Evolutionary conservation across 352 stramenopile genomes (phyloP), one percentile per base, ranked within the genome.

Genomic region (Hyaloperonospora brassicae): DNA sequence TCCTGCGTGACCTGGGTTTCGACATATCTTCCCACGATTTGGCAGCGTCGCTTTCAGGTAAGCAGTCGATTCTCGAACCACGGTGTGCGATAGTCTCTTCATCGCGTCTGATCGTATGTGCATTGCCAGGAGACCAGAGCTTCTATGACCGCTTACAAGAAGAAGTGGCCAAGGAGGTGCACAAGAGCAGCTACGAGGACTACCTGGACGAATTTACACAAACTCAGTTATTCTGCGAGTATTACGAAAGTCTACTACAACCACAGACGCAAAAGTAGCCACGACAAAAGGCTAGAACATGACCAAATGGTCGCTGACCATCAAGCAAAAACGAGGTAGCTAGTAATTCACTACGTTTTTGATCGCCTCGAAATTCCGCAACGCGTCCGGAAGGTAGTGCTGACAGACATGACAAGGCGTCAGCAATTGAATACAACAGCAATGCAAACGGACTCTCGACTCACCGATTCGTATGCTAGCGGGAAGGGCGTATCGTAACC

Each of bases 401-500:
- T 86, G 44, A 31, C 53, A 50, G 5, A 44, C 35, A 54, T 10
- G 2, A 24, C 6, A 59, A 51, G 17, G 2, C 14, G 40, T 53
- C 31, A 59, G 41, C 34, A 5, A 52, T 30, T 34, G 27, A 34
- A 4, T 34, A 34, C 4, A 34, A 34, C 4, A 34, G 27, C 27
- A 8, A 34, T 34, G 8, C 4, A 34, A 34, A 17, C 17, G 17
- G 0, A 34, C 27, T 34, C 27, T 12, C 11, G 36, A 54, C 49
- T 62, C 48, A 86, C 79, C 65, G 97, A 97, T 66, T 99, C 96
- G 70, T 97, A 98, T 10, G 96, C 83, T 41, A 98, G 76, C 0
- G 94, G 93, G 71, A 99, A 98, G 5, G 96, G 96, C 27, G 94
- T 98, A 64, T 99, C 96, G 64, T 98, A 98, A 47, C 93, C 96